Percentiles rank a stretch among this genome's conserved stretches.
phyloP scores from a whole-genome alignment of 257 asterid species.

The Primulina tabacum region DNA sequence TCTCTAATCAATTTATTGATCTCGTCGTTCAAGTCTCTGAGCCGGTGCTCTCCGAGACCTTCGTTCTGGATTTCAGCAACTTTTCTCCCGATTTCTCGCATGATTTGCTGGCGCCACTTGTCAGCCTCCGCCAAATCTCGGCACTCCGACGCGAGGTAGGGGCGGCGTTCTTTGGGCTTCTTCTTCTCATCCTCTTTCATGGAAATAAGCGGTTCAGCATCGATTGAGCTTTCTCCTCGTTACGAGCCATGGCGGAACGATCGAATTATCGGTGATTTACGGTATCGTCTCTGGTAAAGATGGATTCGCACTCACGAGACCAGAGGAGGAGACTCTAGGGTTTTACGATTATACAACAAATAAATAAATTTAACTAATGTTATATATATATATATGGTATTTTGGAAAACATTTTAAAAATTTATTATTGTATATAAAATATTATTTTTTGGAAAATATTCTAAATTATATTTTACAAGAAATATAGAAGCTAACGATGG shows the following conservation, averaged over 20 bases:
- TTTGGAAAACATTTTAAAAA: too few relatives aligned
- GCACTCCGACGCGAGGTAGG: constrained; percentile 90
- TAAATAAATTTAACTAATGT: too few relatives aligned
- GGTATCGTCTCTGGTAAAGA: not conserved
- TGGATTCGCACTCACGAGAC: not conserved
- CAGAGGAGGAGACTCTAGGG: not conserved
- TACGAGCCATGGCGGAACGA: constrained; percentile 81
- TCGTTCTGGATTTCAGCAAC: constrained; percentile 94
- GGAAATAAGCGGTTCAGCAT: constrained; percentile 85
- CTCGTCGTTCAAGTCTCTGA: constrained; percentile 90
- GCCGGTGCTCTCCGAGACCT: constrained; percentile 85
- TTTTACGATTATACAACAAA: too few relatives aligned
- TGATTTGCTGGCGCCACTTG: constrained; percentile 95
- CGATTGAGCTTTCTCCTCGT: constrained; percentile 97
- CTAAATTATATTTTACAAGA: too few relatives aligned
- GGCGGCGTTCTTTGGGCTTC: constrained; percentile 96
- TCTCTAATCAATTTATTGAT: constrained; percentile 90
- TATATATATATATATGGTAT: too few relatives aligned
- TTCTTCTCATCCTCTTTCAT: constrained; percentile 85
- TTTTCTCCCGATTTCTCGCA: constrained; percentile 92
- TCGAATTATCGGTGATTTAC: constrained; percentile 14
- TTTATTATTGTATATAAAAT: too few relatives aligned
- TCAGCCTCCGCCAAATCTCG: constrained; percentile 97
- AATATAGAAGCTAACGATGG: too few relatives aligned
- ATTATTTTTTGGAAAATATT: too few relatives aligned